These are phyloP conservation scores for Penstemon davidsonii DNA, from an alignment of 257 asterid species.

Conservation along the genomic window DNA sequence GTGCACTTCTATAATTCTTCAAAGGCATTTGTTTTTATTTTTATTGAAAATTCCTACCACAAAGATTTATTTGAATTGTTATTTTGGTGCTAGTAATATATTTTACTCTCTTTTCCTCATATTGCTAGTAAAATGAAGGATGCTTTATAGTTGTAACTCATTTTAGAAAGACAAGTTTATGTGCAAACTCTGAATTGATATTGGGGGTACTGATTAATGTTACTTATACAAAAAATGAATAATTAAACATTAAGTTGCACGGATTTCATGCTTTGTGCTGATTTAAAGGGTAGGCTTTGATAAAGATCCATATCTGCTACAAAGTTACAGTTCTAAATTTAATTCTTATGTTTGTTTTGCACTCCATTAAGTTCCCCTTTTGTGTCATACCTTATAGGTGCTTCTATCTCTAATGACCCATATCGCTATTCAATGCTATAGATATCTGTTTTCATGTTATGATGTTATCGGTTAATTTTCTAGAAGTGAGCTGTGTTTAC, in stretches of 20 bases:
- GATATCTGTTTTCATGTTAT: not conserved
- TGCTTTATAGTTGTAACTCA: not conserved
- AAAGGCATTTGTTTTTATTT: not conserved
- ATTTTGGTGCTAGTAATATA: no score
- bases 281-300: not conserved
- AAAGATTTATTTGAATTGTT: constrained; percentile 4
- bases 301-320: not conserved
- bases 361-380: no score
- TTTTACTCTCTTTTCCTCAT: constrained; percentile 1
- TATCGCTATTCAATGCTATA: not conserved
- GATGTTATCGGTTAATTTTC: not conserved
- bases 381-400: no score
- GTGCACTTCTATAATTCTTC: constrained; percentile 2
- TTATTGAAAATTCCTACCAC: not conserved
- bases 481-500: no score
- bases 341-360: not conserved
- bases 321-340: not conserved
- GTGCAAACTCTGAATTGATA: constrained; percentile 19
- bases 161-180: not conserved
- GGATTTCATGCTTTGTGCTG: no score
- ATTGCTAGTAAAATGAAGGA: not conserved
- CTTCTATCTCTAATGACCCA: not conserved
- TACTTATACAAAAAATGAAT: not conserved
- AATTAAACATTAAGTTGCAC: no score
- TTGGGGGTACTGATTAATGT: not conserved